Percentiles rank a stretch among this genome's conserved stretches.
These are phyloP conservation scores for Pyrus pyrifolia DNA, from an alignment of 306 rosid genomes.

Conservation along the genomic window DNA sequence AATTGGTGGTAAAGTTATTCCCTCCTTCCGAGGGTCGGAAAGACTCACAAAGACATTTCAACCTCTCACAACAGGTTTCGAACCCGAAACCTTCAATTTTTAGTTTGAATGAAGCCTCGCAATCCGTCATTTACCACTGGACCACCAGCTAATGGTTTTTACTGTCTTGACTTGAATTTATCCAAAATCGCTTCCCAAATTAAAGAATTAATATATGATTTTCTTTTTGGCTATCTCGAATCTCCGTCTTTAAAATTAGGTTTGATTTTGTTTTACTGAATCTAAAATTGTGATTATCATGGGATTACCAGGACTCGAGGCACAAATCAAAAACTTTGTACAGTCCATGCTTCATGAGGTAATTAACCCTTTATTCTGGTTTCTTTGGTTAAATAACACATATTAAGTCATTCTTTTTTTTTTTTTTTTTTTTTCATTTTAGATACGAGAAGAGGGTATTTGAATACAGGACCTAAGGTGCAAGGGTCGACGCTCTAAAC, in stretches of 20 bases:
- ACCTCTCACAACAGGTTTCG: too few species aligned
- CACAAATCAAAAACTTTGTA: slow-evolving; percentile 3
- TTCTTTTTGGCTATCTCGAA: neutral
- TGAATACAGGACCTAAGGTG: too few species aligned
- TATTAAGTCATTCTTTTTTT: too few species aligned
- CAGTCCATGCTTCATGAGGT: slow-evolving; percentile 17
- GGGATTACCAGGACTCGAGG: neutral
- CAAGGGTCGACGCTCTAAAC: too few species aligned
- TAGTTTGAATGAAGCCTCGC: too few species aligned
- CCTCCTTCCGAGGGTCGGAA: fast-evolving
- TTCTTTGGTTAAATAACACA: too few species aligned
- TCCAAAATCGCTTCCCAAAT: neutral
- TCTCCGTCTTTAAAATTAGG: neutral
- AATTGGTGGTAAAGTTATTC: too few species aligned
- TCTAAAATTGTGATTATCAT: neutral
- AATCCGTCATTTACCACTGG: too few species aligned
- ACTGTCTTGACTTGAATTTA: too few species aligned
- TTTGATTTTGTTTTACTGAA: neutral
- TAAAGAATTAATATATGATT: neutral
- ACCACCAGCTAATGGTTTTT: too few species aligned
- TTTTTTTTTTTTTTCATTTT: neutral
- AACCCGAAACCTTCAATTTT: fast-evolving
- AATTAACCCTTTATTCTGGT: neutral
- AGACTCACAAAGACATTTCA: too few species aligned
- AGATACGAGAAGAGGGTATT: too few species aligned